Evolutionary conservation across 176 grass and related monocot species (phyloP), one percentile per base, ranked within the genome.

Genomic region (Hsuehochloa calcarea): DNA sequence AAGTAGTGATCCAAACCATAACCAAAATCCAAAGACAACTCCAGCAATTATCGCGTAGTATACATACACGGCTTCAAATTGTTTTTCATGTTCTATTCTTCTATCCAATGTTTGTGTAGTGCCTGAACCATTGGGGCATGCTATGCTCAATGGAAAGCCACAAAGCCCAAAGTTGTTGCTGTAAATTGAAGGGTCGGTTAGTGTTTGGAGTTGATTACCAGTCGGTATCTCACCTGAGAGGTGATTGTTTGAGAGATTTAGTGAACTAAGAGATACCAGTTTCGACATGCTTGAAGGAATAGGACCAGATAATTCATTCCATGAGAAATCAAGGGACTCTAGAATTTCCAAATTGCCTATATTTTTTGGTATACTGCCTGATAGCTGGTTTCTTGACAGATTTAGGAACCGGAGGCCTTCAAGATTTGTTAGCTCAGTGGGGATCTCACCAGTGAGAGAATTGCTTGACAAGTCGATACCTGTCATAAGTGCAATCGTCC

Each of bases 151-250:
- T 2, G 78, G 85, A 68, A 15, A 75, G 10, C 85, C 85, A 7
- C 85, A 87, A 20, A 87, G 70, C 20, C 50, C 70, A 26, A 3
- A 56, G 34, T 87, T 87, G 27, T 87, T 81, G 60, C 29, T 75
- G 71, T 87, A 87, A 31, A 87, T 87, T 58, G 78, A 82, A 87
- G 78, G 61, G 22, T 87, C 70, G 1, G 52, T 13, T 2, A 87
- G 39, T 59, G 78, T 87, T 87, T 82, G 85, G 38, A 87, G 85
- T 43, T 87, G 85, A 46, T 67, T 73, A 25, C 85, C 85, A 19
- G 47, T 68, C 43, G 85, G 85, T 87, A 87, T 75, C 60, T 81
- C 25, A 9, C 85, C 85, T 5, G 60, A 67, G 45, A 87, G 59
- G n/a, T 67, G 10, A 59, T 87, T 75, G 10, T 60, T 55, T 44